A percentile compares a stretch with the other conserved stretches of the same genome.
Evolutionary conservation across 1,139 yeast genomes (phyloP).

Genomic region (Debaryomyces subglobosus): DNA sequence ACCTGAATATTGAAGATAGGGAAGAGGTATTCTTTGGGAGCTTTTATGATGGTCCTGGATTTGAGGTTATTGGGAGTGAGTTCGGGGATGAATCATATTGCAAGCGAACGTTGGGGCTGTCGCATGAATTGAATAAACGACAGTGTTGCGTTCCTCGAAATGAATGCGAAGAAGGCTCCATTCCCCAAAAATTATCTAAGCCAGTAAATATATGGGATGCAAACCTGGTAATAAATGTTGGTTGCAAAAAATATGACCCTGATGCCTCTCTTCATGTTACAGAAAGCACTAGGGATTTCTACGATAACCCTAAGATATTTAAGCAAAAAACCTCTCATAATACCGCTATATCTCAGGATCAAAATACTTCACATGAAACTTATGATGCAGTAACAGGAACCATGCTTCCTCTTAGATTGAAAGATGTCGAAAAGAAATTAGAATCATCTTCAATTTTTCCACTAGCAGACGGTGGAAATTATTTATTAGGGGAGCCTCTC

Average conservation of each 20-base stretch:
- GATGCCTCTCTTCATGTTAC: neutral
- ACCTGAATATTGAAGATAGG: neutral
- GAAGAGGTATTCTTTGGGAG: neutral
- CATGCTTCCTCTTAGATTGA: neutral
- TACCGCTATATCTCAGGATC: neutral
- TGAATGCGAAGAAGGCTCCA: neutral
- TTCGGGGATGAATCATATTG: neutral
- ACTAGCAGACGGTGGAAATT: neutral
- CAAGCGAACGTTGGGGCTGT: neutral
- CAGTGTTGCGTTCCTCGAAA: neutral
- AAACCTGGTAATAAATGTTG: neutral
- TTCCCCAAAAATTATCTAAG: neutral
- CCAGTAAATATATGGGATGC: neutral
- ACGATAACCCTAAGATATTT: neutral
- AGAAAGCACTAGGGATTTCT: neutral
- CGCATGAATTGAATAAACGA: neutral
- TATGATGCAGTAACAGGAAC: neutral
- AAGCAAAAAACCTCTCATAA: neutral
- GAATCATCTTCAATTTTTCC: neutral
- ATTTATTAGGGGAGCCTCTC: neutral
- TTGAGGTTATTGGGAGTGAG: neutral
- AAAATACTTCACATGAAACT: neutral
- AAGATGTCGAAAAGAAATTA: neutral
- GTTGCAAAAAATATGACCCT: neutral
- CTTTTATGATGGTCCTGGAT: neutral